Evolutionary conservation across 192 early-diverging fungal species (phyloP).

Genomic region (Podila clonocystis): DNA sequence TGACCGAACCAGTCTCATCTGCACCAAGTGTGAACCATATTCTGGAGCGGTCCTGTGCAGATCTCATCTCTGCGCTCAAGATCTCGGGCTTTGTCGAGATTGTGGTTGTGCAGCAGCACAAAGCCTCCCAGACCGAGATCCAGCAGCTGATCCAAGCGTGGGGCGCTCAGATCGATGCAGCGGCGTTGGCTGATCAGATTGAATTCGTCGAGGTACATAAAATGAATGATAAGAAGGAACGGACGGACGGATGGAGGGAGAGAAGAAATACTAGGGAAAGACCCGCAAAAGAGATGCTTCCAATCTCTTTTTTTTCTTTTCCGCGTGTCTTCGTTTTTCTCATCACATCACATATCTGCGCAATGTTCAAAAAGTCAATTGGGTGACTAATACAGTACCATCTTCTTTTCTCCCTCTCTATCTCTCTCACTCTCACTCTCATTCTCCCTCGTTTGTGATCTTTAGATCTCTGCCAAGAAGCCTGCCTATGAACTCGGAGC

Average conservation of each 20-base stretch:
- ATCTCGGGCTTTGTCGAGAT: constrained; percentile 89
- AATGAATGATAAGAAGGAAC: background rate
- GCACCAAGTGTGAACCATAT: constrained; percentile 55
- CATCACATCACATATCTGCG: background rate
- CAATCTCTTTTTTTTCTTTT: constrained; percentile 3
- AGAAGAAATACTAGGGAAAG: no score
- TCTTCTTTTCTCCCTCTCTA: background rate
- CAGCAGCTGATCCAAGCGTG: constrained; percentile 63
- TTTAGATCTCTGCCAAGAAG: constrained; percentile 72
- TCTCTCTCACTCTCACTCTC: background rate
- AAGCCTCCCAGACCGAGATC: constrained; percentile 60
- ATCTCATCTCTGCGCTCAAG: constrained; percentile 76
- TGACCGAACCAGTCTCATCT: constrained; percentile 76
- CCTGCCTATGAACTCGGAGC: constrained; percentile 90
- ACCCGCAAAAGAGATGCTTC: background rate
- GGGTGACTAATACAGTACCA: background rate
- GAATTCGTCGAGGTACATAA: constrained; percentile 52
- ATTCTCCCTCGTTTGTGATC: constrained; percentile 16
- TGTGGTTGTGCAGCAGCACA: constrained; percentile 35
- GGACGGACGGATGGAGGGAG: no score
- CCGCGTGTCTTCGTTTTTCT: background rate
- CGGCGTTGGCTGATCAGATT: constrained; percentile 43
- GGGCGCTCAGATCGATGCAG: constrained; percentile 61
- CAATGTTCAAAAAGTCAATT: background rate
- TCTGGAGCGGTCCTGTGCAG: constrained; percentile 61